Conservation (phyloP, 2,329 filamentous ascomycete genomes). For the Fusarium graminum region DNA sequence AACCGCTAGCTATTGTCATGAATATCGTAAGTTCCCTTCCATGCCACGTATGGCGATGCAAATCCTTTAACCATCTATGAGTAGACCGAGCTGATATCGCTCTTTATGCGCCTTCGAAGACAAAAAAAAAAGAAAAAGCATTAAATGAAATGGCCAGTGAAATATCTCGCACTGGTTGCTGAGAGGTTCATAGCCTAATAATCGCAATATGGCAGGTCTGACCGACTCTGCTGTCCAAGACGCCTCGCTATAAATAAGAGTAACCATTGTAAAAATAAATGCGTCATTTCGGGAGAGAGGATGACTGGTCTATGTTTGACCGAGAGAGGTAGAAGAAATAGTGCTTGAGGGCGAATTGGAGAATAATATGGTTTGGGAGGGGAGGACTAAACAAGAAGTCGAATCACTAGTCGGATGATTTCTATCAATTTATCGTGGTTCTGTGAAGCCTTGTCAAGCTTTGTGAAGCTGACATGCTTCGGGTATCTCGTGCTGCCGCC, state of each 20-base stretch:
- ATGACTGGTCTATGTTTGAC: constrained; percentile 4
- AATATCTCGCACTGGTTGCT: constrained; percentile 1
- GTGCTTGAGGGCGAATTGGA: constrained; percentile 21
- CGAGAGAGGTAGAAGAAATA: constrained; percentile 8
- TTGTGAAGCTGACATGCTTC: constrained; percentile 45
- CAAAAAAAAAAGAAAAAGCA: constrained; percentile 18
- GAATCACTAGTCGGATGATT: constrained; percentile 35
- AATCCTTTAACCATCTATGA: constrained; percentile 30
- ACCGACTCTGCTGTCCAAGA: constrained; percentile 40
- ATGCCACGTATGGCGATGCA: constrained; percentile 37
- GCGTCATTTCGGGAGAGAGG: constrained; percentile 4
- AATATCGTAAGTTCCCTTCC: constrained; percentile 32
- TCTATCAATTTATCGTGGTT: constrained; percentile 48
- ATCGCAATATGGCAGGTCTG: constrained; percentile 31
- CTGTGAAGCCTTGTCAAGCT: constrained; percentile 39
- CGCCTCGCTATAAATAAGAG: constrained; percentile 45
- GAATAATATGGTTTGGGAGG: constrained; percentile 30
- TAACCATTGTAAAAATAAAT: constrained; percentile 28
- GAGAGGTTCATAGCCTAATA: constrained; percentile 10
- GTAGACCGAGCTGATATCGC: constrained; percentile 7
- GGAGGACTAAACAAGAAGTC: constrained; percentile 21
- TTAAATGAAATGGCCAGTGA: constrained; percentile 23
- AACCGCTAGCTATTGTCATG: constrained; percentile 27
- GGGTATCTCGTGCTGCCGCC: constrained; percentile 46
- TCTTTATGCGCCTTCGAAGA: constrained; percentile 24